Evolutionary conservation across 208 protist species (phyloP), one percentile per base, ranked within the genome.

Genomic region (Trypanosoma theileri): DNA sequence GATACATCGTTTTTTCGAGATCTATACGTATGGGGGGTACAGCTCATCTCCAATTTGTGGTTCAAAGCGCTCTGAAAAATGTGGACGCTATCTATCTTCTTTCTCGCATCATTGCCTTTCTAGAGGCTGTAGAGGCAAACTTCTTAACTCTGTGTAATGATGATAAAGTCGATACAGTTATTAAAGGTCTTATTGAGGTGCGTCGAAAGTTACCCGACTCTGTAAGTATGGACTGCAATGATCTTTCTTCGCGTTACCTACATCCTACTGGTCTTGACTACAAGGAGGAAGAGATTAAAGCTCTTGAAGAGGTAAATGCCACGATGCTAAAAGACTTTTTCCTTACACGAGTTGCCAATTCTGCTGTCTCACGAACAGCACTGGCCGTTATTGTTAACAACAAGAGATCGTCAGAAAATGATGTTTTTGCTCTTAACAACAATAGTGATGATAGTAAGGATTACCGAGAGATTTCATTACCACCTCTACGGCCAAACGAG

Each of bases 21-120:
- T 59, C 59, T 0, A 35, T 60, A 19, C 69, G 52, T 14, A 46
- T 67, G 31, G 58, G 77, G 35, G 59, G 63, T 46, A 74, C 68
- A 17, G 59, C 61, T 42, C 76, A 89, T 55, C 31, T 89, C n/a
- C 26, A 81, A 21, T 80, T 93, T 59, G 50, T 73, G 68, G 84
- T 68, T 28, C 84, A 93, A 62, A 89, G 82, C 57, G 82, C 82
- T 4, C 56, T 88, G 52, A 52, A 68, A 3, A 78, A 68, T 28
- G 82, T 84, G 40, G 79, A 93, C 58, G 75, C 67, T 22, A 2
- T 80, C 4, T 93, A 93, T 58, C 75, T 91, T 46, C 75, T 93
- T 58, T 88, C 88, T 14, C 88, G 88, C 48, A 86, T 93, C 46
- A 67, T 86, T 44, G 88, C 88, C 13, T 93, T 85, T 48, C 60